Evolutionary conservation across 768 basidiomycete species (phyloP).

Genomic region (Phaffia tasmanica): DNA sequence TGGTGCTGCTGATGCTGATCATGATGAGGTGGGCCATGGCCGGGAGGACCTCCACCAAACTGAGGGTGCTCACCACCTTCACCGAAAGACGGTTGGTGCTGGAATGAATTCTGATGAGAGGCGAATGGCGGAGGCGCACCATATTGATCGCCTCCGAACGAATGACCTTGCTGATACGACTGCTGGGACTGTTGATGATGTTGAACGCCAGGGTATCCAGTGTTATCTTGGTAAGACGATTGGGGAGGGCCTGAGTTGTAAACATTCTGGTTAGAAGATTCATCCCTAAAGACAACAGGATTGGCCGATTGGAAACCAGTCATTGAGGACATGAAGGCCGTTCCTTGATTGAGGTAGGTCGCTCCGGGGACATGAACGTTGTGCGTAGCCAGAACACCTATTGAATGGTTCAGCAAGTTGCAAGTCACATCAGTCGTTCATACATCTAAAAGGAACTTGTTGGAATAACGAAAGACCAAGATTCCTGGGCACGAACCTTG

Average conservation of each 20-base stretch:
- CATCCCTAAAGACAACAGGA: conserved; percentile 13
- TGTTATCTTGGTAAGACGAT: conserved; percentile 3
- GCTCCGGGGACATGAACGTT: conserved; percentile 25
- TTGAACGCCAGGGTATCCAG: not conserved
- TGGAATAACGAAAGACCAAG: no score
- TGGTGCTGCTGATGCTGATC: not conserved
- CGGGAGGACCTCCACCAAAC: not conserved
- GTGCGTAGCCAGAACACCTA: conserved; percentile 6
- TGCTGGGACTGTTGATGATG: not conserved
- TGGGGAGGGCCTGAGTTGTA: not conserved
- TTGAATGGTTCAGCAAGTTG: not conserved
- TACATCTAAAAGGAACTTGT: no score
- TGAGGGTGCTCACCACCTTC: not conserved
- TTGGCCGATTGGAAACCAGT: not conserved
- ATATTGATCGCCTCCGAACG: not conserved
- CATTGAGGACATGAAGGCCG: not conserved
- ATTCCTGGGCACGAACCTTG: not conserved
- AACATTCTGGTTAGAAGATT: conserved; percentile 17
- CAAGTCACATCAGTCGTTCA: no score
- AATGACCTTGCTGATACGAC: not conserved
- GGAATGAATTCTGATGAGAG: no score
- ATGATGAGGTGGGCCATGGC: conserved; percentile 9
- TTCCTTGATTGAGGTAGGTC: conserved; percentile 20
- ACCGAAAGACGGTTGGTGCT: conserved; percentile 8
- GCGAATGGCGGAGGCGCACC: no score